Base-by-base conservation (phyloP, 768 basidiomycete genomes). In the Tulasnella sp. region DNA sequence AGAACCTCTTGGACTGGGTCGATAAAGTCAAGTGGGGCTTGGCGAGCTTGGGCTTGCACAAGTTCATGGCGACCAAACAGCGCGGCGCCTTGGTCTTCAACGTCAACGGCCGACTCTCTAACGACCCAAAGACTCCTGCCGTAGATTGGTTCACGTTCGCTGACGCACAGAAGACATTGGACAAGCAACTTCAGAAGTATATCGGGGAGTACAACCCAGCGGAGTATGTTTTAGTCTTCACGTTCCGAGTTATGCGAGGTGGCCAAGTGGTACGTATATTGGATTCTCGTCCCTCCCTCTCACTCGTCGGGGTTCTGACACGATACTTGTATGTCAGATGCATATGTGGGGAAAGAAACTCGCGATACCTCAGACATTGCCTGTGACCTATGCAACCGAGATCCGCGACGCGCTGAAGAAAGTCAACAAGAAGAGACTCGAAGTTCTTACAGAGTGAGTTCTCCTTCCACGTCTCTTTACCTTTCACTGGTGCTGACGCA, bases 21-120 rank as follows among this genome's bases (percentile, higher is more conserved):
- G 75, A 76, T n/a, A 40, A 54, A 40, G 52, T 54, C 25, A 36
- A 67, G 40, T 76, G 75, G 75, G 75, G 75, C 67, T 49, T 76
- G 34, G 75, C 75, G 40, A 76, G 75, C 67, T 71, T 76, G 67
- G 75, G 75, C n/a, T 37, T 76, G 37, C 75, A 76, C 39, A 76
- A 76, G 52, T 76, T 69, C 40, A 45, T 76, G 67, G 67, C 69
- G n/a, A 76, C 75, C 39, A 68, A 71, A 25, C n/a, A 37, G 25
- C 34, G 42, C 19, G 75, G 75, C 22, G 75, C 75, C 17, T 70
- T 76, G 67, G 40, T 76, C 15, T 76, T 76, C 40, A 76, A 76
- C 31, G 75, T 76, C 14, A 40, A 76, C 36, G 75, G 75, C 2
- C n/a, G 75, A 29, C 31, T 76, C 39, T 45, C 58, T 14, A 71